Evolutionary conservation across 371 early-diverging fungal genomes (phyloP).

Genomic region (Saksenaea oblongispora): DNA sequence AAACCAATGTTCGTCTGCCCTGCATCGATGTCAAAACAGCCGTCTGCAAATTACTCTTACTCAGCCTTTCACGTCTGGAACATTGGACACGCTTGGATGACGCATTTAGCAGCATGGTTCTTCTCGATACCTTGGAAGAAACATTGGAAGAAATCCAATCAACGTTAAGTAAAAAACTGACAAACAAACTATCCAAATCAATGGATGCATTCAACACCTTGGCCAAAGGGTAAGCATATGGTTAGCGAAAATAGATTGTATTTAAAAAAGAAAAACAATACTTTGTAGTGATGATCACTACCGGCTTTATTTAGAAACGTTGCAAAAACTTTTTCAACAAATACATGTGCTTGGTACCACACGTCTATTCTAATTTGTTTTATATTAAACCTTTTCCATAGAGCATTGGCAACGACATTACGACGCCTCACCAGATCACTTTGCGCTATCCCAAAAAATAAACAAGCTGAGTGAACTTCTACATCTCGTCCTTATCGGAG

Average conservation of each 20-base stretch:
- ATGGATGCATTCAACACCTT: not conserved
- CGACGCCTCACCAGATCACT: not conserved
- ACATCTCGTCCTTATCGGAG: not conserved
- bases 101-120: not conserved
- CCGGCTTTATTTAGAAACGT: not conserved
- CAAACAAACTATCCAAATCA: not conserved
- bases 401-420: not conserved
- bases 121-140: not conserved
- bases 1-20: not conserved
- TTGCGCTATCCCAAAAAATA: not conserved
- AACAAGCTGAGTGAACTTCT: not conserved
- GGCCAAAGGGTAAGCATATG: not conserved
- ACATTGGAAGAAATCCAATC: not conserved
- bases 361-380: not conserved
- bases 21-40: not conserved
- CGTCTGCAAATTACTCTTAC: not conserved
- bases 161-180: not conserved
- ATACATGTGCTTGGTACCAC: not conserved
- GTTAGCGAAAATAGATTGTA: too few relatives aligned
- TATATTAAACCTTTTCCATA: not conserved
- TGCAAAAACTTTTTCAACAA: not conserved
- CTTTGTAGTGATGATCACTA: not conserved
- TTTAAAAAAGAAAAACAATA: too few relatives aligned
- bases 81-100: not conserved
- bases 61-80: not conserved